Evolutionary conservation across 768 basidiomycete genomes (phyloP).

Genomic region (Ramaria sp.): DNA sequence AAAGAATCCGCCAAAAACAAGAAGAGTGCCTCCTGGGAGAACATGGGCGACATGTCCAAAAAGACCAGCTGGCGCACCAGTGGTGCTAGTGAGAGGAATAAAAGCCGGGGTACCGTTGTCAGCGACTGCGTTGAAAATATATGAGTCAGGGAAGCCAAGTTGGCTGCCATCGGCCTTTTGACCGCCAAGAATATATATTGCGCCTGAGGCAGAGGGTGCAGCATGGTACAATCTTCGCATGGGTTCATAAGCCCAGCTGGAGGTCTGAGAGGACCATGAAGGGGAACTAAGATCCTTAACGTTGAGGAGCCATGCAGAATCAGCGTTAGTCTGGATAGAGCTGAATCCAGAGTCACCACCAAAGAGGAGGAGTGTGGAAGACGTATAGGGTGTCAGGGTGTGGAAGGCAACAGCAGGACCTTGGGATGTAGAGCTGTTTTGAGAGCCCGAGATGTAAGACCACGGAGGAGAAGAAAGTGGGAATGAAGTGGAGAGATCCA

Average conservation of each 20-base stretch:
- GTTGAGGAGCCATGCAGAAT: slow-evolving; percentile 55
- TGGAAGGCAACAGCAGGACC: slow-evolving; percentile 72
- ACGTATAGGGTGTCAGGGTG: slow-evolving; percentile 56
- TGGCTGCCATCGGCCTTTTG: slow-evolving; percentile 73
- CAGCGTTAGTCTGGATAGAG: slow-evolving; percentile 31
- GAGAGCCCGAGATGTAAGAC: slow-evolving; percentile 40
- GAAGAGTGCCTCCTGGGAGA: slow-evolving; percentile 54
- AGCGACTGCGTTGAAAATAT: slow-evolving; percentile 33
- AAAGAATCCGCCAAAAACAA: slow-evolving; percentile 65
- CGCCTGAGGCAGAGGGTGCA: slow-evolving; percentile 33
- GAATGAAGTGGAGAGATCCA: slow-evolving; percentile 56
- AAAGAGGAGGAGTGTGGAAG: slow-evolving; percentile 47
- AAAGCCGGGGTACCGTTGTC: slow-evolving; percentile 40
- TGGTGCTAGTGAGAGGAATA: slow-evolving; percentile 34
- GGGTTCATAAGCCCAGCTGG: slow-evolving; percentile 56
- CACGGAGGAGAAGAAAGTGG: slow-evolving; percentile 55
- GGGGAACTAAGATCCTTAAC: slow-evolving; percentile 28
- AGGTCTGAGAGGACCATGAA: slow-evolving; percentile 34
- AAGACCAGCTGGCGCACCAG: slow-evolving; percentile 52
- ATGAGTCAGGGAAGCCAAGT: slow-evolving; percentile 50
- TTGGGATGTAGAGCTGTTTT: slow-evolving; percentile 32
- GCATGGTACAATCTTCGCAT: slow-evolving; percentile 69
- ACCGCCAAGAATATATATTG: slow-evolving; percentile 68
- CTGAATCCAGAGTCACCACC: slow-evolving; percentile 66
- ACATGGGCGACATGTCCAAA: slow-evolving; percentile 64